Evolutionary conservation across 2,329 filamentous ascomycete species (phyloP).

Genomic region (Neurospora sp.): DNA sequence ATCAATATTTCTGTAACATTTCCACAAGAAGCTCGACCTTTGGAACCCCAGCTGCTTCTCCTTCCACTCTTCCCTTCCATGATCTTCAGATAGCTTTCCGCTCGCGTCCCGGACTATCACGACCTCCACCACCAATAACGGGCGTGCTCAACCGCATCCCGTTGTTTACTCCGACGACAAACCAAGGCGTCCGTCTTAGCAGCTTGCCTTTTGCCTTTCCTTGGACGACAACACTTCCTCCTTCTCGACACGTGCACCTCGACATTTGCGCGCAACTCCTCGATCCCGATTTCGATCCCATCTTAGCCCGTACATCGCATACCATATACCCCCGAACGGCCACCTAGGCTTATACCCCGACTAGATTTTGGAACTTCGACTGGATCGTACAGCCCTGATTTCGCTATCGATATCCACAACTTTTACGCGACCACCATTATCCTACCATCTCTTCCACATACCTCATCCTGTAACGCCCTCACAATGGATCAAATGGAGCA

Average conservation of each 20-base stretch:
- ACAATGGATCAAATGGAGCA: conserved; percentile 62
- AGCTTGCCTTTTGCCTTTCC: not conserved
- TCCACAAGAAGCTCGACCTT: not conserved
- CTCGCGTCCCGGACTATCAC: not conserved
- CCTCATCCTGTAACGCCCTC: not conserved
- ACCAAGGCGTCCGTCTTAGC: not conserved
- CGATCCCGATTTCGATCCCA: not conserved
- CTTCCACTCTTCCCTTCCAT: not conserved
- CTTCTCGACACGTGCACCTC: not conserved
- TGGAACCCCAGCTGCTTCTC: not conserved
- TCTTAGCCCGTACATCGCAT: not conserved
- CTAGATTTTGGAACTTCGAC: not conserved
- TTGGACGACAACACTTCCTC: not conserved
- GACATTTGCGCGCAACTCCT: not conserved
- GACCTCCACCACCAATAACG: not conserved
- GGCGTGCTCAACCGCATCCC: not conserved
- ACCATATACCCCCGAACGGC: not conserved
- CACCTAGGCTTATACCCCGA: not conserved
- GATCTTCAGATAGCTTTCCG: not conserved
- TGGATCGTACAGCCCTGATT: not conserved
- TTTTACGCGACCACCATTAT: not conserved
- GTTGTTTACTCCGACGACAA: not conserved
- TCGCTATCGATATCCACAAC: not conserved
- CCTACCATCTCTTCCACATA: not conserved
- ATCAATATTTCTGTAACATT: not conserved